A percentile compares a stretch with the other conserved stretches of the same genome.
These are phyloP conservation scores for Sporisorium scitamineum DNA, from an alignment of 1,284 basidiomycete genomes.

Conservation along the genomic window DNA sequence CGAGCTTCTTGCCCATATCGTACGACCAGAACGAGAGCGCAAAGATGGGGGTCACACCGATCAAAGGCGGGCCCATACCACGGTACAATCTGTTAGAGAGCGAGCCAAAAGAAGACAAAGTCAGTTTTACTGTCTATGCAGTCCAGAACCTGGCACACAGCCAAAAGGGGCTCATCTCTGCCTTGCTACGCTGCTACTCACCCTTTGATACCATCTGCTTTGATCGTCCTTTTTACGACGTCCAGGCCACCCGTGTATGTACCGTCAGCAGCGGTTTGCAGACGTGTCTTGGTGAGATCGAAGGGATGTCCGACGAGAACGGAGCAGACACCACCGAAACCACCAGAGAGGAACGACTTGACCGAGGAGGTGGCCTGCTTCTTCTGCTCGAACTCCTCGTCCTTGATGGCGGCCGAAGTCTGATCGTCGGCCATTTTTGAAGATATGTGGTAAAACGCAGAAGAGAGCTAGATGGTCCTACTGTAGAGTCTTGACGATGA, in stretches of 20 bases:
- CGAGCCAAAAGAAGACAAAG: not conserved
- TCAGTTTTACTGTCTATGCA: not conserved
- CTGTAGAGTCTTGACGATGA: not conserved
- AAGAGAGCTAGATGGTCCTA: not conserved
- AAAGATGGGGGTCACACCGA: slow-evolving; percentile 98
- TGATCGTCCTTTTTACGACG: slow-evolving; percentile 89
- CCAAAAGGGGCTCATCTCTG: not conserved
- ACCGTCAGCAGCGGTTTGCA: slow-evolving; percentile 92
- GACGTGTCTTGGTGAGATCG: slow-evolving; percentile 90
- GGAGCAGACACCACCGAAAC: slow-evolving; percentile 86
- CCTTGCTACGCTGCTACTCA: slow-evolving; percentile 61
- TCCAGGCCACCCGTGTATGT: slow-evolving; percentile 92
- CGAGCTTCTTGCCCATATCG: slow-evolving; percentile 90
- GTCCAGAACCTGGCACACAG: not conserved
- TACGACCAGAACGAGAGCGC: slow-evolving; percentile 99
- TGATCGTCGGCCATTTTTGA: slow-evolving; percentile 59
- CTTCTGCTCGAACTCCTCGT: slow-evolving; percentile 57
- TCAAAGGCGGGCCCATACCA: slow-evolving; percentile 93
- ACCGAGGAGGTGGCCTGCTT: slow-evolving; percentile 61
- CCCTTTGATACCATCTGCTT: slow-evolving; percentile 89
- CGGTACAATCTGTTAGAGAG: slow-evolving; percentile 82
- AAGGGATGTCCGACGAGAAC: slow-evolving; percentile 97
- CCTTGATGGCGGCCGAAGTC: slow-evolving; percentile 49
- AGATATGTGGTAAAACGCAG: slow-evolving; percentile 9
- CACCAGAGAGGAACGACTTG: slow-evolving; percentile 74